phyloP scores from a whole-genome alignment of 108 stramenopile species.

The Nannochloropsis salina region DNA sequence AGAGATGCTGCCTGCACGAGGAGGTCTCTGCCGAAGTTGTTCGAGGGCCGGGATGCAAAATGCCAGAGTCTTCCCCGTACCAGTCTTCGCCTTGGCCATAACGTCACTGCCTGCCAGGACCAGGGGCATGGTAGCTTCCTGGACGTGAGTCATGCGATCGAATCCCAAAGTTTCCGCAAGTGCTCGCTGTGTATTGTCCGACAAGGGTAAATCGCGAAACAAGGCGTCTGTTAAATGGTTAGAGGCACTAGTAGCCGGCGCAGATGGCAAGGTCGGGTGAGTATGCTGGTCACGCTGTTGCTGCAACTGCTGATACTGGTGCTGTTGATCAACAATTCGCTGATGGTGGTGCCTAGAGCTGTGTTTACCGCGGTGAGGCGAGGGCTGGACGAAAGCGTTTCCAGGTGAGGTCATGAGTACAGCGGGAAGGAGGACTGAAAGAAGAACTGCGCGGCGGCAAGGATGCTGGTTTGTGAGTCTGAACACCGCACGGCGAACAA shows the following conservation, averaged over 20 bases:
- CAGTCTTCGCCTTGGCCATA: constrained; percentile 88
- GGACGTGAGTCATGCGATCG: constrained; percentile 82
- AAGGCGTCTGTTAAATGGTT: constrained; percentile 36
- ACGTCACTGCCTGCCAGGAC: constrained; percentile 59
- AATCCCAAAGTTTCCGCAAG: constrained; percentile 63
- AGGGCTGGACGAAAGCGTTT: not conserved
- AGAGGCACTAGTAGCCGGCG: not conserved
- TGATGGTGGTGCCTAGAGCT: not conserved
- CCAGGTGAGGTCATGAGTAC: constrained; percentile 21
- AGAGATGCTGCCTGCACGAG: constrained; percentile 58
- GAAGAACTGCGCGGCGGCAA: not conserved
- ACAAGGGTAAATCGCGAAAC: constrained; percentile 31
- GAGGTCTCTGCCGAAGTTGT: constrained; percentile 41
- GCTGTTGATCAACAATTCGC: not conserved
- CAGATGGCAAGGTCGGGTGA: not conserved
- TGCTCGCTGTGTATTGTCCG: constrained; percentile 43
- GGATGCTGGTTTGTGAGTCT: constrained; percentile 1
- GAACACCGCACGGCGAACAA: not conserved
- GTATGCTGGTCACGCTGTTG: not conserved
- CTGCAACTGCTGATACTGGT: not conserved
- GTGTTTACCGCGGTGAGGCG: not conserved
- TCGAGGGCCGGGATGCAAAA: constrained; percentile 71
- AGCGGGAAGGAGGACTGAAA: not conserved
- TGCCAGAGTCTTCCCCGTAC: constrained; percentile 77
- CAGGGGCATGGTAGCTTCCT: constrained; percentile 66